Conservation (phyloP, 768 basidiomycete species). For the Rossbeevera mucosa region DNA sequence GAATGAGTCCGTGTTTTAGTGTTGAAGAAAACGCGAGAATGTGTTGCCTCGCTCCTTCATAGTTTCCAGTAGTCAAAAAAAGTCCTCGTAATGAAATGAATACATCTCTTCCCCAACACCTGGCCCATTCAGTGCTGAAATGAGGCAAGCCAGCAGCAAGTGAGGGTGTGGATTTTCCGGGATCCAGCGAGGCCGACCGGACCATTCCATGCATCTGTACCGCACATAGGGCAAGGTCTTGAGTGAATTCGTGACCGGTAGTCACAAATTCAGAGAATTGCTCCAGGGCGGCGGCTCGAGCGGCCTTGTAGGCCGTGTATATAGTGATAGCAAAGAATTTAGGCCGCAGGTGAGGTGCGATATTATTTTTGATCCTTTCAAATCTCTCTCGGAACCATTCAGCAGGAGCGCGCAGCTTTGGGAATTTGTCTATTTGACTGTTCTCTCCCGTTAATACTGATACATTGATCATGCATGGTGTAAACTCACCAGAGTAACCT, state of each 20-base stretch:
- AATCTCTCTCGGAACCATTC: constrained; percentile 88
- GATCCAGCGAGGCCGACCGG: constrained; percentile 84
- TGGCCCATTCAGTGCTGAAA: constrained; percentile 89
- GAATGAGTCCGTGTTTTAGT: constrained; percentile 92
- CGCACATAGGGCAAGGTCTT: constrained; percentile 80
- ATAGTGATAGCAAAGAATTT: constrained; percentile 95
- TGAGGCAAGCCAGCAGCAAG: constrained; percentile 95
- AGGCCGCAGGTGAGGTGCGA: constrained; percentile 86
- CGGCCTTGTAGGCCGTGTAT: constrained; percentile 89
- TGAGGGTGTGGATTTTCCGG: constrained; percentile 63
- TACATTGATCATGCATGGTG: background rate
- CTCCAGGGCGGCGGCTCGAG: constrained; percentile 76
- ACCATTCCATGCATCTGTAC: constrained; percentile 91
- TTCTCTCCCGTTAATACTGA: constrained; percentile 10
- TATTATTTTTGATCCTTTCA: constrained; percentile 65
- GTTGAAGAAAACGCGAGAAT: constrained; percentile 92
- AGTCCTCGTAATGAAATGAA: constrained; percentile 93
- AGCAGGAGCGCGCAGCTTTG: constrained; percentile 64
- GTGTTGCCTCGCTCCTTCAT: constrained; percentile 78
- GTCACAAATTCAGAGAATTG: constrained; percentile 85
- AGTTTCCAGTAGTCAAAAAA: constrained; percentile 91
- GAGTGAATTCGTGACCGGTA: constrained; percentile 83
- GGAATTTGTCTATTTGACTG: constrained; percentile 60
- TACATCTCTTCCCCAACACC: constrained; percentile 94
- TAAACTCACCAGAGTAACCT: constrained; percentile 64